Evolutionary conservation across 2,329 filamentous ascomycete genomes (phyloP), one percentile per base, ranked within the genome.

Genomic region (Microsporum audouinii): DNA sequence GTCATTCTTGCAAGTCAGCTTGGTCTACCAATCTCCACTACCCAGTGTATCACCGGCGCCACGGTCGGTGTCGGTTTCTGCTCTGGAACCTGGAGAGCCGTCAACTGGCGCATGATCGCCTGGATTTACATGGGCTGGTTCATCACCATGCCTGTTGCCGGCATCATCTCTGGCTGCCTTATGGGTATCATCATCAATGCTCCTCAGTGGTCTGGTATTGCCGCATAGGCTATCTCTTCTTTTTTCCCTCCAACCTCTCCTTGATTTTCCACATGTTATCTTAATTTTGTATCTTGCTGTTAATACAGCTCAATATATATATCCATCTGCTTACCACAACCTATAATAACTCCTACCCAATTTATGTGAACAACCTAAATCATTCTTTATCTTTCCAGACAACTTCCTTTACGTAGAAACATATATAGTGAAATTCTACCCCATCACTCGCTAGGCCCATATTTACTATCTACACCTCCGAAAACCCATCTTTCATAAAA

Each of bases 401-500:
- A 43, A 43, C 14, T 17, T 2, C 17, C 23, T 47, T 5, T 49
- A 49, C 23, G 10, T 27, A 31, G 7, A 3, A 5, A 23, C 17
- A 49, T 27, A 47, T 31, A 2, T 10, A 39, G 38, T 12, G 8
- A 39, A 39, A 12, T 12, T 3, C 8, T 12, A 10, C 8, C 38
- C 8, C 8, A 12, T 3, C 8, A 12, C 38, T 36, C 34, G 10
- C 10, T 36, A 5, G 34, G 34, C 5, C 10, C 34, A 36, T 10
- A 36, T 23, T 3, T 47, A 47, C 5, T n/a, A 29, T n/a, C 34
- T 31, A 55, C 14, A 55, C 5, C 31, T 36, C 33, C 17, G 14
- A 17, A 56, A 57, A 61, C 29, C 41, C 51, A 67, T 80, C 80
- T 65, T 79, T 77, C 74, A 85, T 77, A 65, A 84, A 85, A 60